Conservation (phyloP, 768 basidiomycete genomes). For the Tricholoma sp. region DNA sequence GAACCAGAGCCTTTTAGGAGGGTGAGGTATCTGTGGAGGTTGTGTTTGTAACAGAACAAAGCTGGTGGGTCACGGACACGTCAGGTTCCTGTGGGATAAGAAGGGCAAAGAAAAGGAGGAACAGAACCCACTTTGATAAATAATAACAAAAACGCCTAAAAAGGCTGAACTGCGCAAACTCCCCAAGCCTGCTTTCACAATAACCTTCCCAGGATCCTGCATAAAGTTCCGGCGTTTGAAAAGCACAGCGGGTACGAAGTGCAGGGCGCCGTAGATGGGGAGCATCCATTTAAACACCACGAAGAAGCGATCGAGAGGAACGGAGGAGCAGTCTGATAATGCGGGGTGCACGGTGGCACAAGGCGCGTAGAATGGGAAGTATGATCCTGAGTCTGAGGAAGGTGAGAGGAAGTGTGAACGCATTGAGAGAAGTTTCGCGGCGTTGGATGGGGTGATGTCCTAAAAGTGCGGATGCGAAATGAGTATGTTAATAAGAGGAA, state of each 20-base stretch:
- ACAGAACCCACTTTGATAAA: slow-evolving; percentile 67
- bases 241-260: slow-evolving; percentile 80
- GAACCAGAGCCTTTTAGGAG: slow-evolving; percentile 17
- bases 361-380: slow-evolving; percentile 51
- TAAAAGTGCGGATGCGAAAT: slow-evolving; percentile 6
- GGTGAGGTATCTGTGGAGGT: slow-evolving; percentile 46
- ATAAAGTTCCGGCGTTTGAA: slow-evolving; percentile 70
- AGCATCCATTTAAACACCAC: slow-evolving; percentile 81
- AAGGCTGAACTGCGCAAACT: slow-evolving; percentile 84
- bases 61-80: slow-evolving; percentile 27
- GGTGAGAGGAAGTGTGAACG: slow-evolving; percentile 33
- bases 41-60: slow-evolving; percentile 62
- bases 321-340: slow-evolving; percentile 51
- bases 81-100: neutral
- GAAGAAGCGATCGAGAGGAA: slow-evolving; percentile 67
- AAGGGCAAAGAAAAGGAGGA: neutral
- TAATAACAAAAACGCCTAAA: slow-evolving; percentile 73
- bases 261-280: slow-evolving; percentile 83
- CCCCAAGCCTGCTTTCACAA: slow-evolving; percentile 61
- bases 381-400: slow-evolving; percentile 18
- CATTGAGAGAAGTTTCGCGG: slow-evolving; percentile 39
- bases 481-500: neutral
- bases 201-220: slow-evolving; percentile 59
- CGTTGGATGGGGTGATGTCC: slow-evolving; percentile 54
- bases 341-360: slow-evolving; percentile 79